Evolutionary conservation across 305 asterid genomes (phyloP), one percentile per base, ranked within the genome.

Genomic region (Solanum hybrid): DNA sequence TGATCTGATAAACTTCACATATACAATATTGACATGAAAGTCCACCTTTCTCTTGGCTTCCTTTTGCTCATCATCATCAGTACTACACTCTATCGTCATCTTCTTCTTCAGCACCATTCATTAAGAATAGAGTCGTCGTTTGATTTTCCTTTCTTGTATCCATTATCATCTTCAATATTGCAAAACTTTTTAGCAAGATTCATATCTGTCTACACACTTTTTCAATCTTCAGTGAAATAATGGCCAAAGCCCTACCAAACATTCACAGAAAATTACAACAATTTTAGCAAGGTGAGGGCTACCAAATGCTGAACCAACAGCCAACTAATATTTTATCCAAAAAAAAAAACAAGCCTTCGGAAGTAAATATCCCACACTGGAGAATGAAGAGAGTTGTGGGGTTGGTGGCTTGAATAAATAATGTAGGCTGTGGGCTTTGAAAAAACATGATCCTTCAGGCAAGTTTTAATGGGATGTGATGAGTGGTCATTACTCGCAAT

Each of bases 401-500:
- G 37, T 75, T 7, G 34, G 10, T 75, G 11, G 36, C 11, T 75
- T 29, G 80, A 26, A 7, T 75, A 75, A 75, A 29, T 6, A 75
- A 14, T 29, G 2, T 3, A 6, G 1, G 11, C 0, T 0, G 6
- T 75, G 12, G 0, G 0, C 3, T 1, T 3, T 0, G 1, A 1
- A 7, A 75, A 14, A 75, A 0, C 0, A 75, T 75, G 37, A 75
- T 75, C 80, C 80, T 75, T 75, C 6, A 75, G n/a, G n/a, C 80
- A 75, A 75, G 80, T 75, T 75, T 75, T 14, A 7, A 75, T 7
- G 24, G 37, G 80, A 75, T 75, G 1, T 75, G 80, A 75, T 14
- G 80, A 75, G 80, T 29, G 80, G 80, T 75, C 12, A 75, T 7
- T 29, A 1, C 80, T 75, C 37, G 37, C 80, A 75, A 13, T 29